Evolutionary conservation across 164 flowering plant species (phyloP).

Genomic region (Euptelea pleiosperma): DNA sequence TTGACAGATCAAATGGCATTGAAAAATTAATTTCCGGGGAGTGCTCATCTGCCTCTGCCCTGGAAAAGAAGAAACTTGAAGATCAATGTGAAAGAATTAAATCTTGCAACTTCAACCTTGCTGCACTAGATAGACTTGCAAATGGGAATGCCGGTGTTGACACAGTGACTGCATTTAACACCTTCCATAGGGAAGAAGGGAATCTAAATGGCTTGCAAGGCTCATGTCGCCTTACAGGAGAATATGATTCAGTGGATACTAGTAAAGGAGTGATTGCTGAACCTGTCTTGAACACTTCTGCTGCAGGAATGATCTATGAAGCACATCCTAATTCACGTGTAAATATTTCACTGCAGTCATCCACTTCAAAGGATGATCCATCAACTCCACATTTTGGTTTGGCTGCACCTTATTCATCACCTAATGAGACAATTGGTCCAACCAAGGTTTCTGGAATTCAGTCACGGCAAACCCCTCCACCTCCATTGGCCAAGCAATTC

Average conservation of each 20-base stretch:
- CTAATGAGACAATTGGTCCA: slow-evolving; percentile 41
- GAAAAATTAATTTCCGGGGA: slow-evolving; percentile 35
- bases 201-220: slow-evolving; percentile 16
- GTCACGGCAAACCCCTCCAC: slow-evolving; percentile 33
- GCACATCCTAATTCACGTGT: slow-evolving; percentile 33
- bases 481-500: slow-evolving; percentile 35
- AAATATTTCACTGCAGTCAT: slow-evolving; percentile 29
- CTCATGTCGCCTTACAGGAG: slow-evolving; percentile 8
- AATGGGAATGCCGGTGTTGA: slow-evolving; percentile 46
- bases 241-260: slow-evolving; percentile 13
- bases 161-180: slow-evolving; percentile 9
- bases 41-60: slow-evolving; percentile 27
- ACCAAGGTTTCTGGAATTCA: slow-evolving; percentile 31
- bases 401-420: slow-evolving; percentile 31
- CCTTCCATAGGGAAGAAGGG: slow-evolving; percentile 17
- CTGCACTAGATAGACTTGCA: slow-evolving; percentile 34
- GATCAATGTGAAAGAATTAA: slow-evolving; percentile 40
- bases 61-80: slow-evolving; percentile 44
- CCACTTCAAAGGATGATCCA: slow-evolving; percentile 41
- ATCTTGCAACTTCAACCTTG: slow-evolving; percentile 38
- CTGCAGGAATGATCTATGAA: slow-evolving; percentile 38
- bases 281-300: slow-evolving; percentile 20
- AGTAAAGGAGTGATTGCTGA: slow-evolving; percentile 19
- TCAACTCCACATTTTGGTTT: slow-evolving; percentile 37
- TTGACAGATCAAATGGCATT: slow-evolving; percentile 32